Percentiles rank a stretch among this genome's conserved stretches.
Conservation (phyloP, 2,329 filamentous ascomycete species). For the Alternaria gaisen region DNA sequence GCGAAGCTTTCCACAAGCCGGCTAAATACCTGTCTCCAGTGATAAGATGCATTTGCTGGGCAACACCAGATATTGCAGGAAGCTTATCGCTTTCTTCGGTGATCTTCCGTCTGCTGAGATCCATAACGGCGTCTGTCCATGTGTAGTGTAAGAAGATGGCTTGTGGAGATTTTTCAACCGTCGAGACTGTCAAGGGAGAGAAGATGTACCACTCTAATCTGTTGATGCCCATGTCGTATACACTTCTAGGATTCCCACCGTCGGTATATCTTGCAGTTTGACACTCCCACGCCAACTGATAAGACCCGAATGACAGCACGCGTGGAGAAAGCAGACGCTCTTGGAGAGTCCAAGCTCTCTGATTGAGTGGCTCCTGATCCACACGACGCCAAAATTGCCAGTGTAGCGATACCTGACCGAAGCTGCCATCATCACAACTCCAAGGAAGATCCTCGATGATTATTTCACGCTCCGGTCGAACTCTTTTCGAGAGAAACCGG, state of each 20-base stretch:
- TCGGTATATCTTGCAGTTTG: background rate
- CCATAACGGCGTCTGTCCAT: background rate
- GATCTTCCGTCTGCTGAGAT: background rate
- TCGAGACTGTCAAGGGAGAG: background rate
- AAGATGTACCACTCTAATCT: background rate
- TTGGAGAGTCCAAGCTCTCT: background rate
- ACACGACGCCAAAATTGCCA: background rate
- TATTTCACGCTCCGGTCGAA: background rate
- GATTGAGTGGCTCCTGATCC: background rate
- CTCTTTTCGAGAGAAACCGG: background rate
- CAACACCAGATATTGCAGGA: background rate
- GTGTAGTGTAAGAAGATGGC: background rate
- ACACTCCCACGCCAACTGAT: background rate
- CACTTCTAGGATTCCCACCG: background rate
- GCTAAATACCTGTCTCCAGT: background rate
- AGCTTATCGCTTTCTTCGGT: slow-evolving; percentile 1
- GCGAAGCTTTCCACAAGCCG: background rate
- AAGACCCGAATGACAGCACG: background rate
- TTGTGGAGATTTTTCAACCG: background rate
- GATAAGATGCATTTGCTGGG: background rate
- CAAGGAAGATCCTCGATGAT: background rate
- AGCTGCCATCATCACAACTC: background rate
- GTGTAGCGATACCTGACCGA: background rate
- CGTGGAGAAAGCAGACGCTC: background rate
- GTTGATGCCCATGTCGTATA: background rate